Conservation (phyloP, 2,329 filamentous ascomycete species). For the Neonectria neomacrospora region DNA sequence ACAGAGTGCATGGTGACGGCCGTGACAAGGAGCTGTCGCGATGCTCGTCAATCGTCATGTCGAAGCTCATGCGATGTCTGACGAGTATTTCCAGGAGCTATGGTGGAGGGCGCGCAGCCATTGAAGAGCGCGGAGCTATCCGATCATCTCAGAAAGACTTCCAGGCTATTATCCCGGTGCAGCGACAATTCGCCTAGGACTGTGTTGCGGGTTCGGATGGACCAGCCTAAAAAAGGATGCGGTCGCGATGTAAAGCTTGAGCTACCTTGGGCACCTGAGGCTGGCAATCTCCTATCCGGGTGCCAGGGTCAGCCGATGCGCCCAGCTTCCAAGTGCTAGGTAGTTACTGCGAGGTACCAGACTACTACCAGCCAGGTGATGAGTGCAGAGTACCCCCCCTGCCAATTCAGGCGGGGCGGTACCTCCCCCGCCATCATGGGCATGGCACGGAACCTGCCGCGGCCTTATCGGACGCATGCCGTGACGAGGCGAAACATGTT, state of each 20-base stretch:
- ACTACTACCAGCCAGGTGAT: constrained; percentile 8
- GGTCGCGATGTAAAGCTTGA: constrained; percentile 18
- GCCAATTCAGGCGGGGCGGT: constrained; percentile 27
- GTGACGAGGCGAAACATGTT: constrained; percentile 22
- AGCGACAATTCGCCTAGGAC: constrained; percentile 3
- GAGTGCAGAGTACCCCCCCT: constrained; percentile 28
- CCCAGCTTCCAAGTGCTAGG: constrained; percentile 8
- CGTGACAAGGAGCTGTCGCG: constrained; percentile 35
- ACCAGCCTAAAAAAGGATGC: constrained; percentile 12
- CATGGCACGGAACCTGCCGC: constrained; percentile 33
- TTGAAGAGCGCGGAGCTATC: constrained; percentile 7
- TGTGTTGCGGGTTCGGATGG: constrained; percentile 10
- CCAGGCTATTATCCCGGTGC: constrained; percentile 1
- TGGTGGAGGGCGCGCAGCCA: constrained; percentile 31
- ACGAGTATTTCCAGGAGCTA: constrained; percentile 17
- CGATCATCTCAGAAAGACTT: constrained; percentile 9
- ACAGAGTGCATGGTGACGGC: constrained; percentile 61
- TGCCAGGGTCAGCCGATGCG: constrained; percentile 21
- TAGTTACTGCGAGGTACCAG: constrained; percentile 11
- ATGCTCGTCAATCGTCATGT: constrained; percentile 43
- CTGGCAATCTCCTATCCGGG: constrained; percentile 14
- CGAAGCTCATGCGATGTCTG: constrained; percentile 27
- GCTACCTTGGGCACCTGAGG: constrained; percentile 6
- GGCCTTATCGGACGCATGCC: constrained; percentile 37
- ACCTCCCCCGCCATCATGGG: constrained; percentile 34